Conservation (phyloP, 2,329 filamentous ascomycete species). For the Septoria linicola region DNA sequence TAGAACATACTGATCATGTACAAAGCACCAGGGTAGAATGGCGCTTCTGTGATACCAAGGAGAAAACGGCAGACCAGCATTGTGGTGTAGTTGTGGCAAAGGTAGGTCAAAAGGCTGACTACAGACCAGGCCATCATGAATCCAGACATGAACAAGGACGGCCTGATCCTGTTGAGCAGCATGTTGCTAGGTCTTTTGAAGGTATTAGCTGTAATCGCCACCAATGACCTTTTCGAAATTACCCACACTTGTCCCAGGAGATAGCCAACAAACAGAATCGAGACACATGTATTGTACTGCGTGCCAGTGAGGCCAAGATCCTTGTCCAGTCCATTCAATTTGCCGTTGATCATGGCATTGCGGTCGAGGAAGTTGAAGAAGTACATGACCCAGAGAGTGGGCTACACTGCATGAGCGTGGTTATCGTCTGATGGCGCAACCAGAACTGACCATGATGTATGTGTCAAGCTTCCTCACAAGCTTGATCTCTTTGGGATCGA, state of each 20-base stretch:
- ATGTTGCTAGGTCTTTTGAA: conserved; percentile 6
- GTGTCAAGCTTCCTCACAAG: conserved; percentile 14
- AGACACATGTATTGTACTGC: conserved; percentile 16
- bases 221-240: too few species aligned
- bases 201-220: too few species aligned
- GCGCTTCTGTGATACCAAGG: conserved; percentile 12
- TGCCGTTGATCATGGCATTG: conserved; percentile 23
- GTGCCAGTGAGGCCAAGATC: conserved; percentile 17
- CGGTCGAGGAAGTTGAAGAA: conserved; percentile 24
- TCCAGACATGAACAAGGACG: conserved; percentile 11
- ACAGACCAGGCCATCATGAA: conserved; percentile 17
- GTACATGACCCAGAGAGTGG: conserved; percentile 19
- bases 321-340: conserved; percentile 25
- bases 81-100: conserved; percentile 8
- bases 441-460: conserved; percentile 15
- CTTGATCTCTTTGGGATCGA: conserved; percentile 14
- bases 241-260: conserved; percentile 6
- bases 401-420: neutral
- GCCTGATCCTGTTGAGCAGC: conserved; percentile 17
- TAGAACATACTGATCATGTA: conserved; percentile 36
- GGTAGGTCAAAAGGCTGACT: conserved; percentile 14
- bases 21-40: conserved; percentile 13
- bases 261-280: conserved; percentile 16
- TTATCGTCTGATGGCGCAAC: neutral
- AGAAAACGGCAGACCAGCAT: conserved; percentile 16